These are phyloP conservation scores for Carex kokanica DNA, from an alignment of 176 grass and related monocot species.

Conservation along the genomic window DNA sequence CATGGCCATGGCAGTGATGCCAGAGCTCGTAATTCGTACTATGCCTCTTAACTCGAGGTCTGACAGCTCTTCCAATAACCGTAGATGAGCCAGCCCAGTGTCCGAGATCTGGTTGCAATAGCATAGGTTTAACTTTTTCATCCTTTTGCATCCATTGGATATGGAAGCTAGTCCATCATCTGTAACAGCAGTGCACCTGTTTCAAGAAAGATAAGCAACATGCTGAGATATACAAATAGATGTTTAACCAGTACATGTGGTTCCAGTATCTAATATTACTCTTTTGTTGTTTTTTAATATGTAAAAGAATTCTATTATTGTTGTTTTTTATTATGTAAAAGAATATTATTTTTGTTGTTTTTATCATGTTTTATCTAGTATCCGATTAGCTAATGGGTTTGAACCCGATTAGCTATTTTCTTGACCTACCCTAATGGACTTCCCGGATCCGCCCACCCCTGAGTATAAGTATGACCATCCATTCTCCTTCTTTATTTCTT, in stretches of 20 bases:
- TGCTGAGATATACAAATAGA: neutral
- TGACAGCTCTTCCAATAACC: constrained; percentile 61
- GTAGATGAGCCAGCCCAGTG: constrained; percentile 59
- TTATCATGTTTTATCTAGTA: too few relatives aligned
- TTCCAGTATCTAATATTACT: neutral
- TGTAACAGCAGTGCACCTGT: constrained; percentile 62
- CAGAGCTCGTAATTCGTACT: constrained; percentile 55
- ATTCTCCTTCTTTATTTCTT: neutral
- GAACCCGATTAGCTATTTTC: too few relatives aligned
- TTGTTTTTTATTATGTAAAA: too few relatives aligned
- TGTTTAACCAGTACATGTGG: neutral
- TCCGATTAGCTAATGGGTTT: too few relatives aligned
- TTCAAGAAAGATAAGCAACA: neutral
- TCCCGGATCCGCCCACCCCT: too few relatives aligned
- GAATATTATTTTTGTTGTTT: too few relatives aligned
- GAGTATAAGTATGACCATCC: neutral
- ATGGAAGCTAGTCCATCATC: constrained; percentile 80
- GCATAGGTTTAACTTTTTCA: constrained; percentile 78
- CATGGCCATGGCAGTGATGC: constrained; percentile 52
- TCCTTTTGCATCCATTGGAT: constrained; percentile 66
- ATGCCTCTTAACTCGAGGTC: constrained; percentile 84
- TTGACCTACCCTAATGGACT: too few relatives aligned
- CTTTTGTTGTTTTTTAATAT: too few relatives aligned
- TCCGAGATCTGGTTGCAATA: constrained; percentile 92
- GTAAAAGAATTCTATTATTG: too few relatives aligned